Evolutionary conservation across 1,284 basidiomycete genomes (phyloP), one percentile per base, ranked within the genome.

Genomic region (Ganoderma boninense): DNA sequence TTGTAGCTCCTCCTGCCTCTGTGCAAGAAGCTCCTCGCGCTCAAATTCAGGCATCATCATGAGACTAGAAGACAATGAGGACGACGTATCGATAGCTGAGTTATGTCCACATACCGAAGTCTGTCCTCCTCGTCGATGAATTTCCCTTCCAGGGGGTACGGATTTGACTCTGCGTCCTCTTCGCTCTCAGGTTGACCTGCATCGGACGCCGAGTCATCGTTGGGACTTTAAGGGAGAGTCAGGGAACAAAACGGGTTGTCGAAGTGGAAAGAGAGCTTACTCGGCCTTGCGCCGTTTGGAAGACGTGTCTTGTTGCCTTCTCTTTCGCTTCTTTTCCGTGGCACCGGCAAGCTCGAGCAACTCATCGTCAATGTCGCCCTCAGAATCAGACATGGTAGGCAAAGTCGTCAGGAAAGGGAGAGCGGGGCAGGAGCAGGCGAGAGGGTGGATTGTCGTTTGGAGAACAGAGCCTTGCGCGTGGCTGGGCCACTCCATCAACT

Each of bases 91-190:
- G 4, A 61, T 35, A 20, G 64, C 44, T 54, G 18, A 42, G 44
- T 83, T 82, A 96, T 95, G 20, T 86, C 83, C 74, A 93, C 88
- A 77, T 62, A 62, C 60, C 60, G 60, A 62, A 29, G 43, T 43
- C 93, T 90, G 80, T 98, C 97, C 4, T 84, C 87, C 75, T 95
- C 94, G 77, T 96, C 90, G 69, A 89, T 88, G 80, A 95, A 98
- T 81, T 96, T 95, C 61, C 95, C 95, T 76, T 98, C 97, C 26
- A 97, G 83, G 0, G 96, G 97, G 79, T 96, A 98, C 5, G 92
- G 92, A 75, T 95, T 94, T n/a, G 78, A 71, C 18, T 81, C 77
- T 54, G 69, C 78, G 49, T 87, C 87, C 65, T 89, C 89, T 76
- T 91, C 91, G 73, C 88, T 89, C 77, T 91, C 90, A 20, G 83